Conservation (phyloP, 352 stramenopile species). For the Globisporangium solare region DNA sequence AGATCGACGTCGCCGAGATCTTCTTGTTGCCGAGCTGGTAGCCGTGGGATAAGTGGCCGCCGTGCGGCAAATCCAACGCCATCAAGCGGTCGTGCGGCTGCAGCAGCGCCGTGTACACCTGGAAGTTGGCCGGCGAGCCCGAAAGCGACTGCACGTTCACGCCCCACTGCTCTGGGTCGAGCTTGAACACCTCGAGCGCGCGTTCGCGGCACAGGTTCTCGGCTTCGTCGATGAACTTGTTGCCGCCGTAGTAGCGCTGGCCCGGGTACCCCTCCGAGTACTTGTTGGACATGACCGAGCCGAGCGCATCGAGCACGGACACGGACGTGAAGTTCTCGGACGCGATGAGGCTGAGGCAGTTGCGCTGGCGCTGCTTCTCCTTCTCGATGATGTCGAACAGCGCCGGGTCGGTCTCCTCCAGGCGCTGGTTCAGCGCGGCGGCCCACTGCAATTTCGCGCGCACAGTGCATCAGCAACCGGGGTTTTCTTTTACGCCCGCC, state of each 20-base stretch:
- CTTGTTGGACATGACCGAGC: constrained; percentile 99
- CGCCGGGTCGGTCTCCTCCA: constrained; percentile 89
- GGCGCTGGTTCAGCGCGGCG: constrained; percentile 82
- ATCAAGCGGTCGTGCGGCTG: constrained; percentile 99
- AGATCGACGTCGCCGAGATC: constrained; percentile 98
- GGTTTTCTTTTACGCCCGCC: no score
- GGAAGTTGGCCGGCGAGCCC: constrained; percentile 99
- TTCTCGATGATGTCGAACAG: constrained; percentile 95
- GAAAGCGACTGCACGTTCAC: constrained; percentile 98
- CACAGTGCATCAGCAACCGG: not conserved
- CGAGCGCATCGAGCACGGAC: constrained; percentile 96
- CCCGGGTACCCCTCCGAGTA: constrained; percentile 98
- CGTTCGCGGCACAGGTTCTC: constrained; percentile 97
- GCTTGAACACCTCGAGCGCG: constrained; percentile 95
- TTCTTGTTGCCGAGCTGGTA: constrained; percentile 99
- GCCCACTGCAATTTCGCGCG: constrained; percentile 39
- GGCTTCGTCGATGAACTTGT: constrained; percentile 99
- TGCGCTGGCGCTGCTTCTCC: constrained; percentile 97
- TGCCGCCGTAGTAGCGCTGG: constrained; percentile 95
- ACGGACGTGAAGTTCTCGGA: constrained; percentile 99
- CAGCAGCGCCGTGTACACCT: constrained; percentile 98
- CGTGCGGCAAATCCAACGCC: constrained; percentile 97
- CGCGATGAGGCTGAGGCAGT: constrained; percentile 98
- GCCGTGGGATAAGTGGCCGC: constrained; percentile 98
- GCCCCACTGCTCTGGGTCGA: constrained; percentile 95